A percentile compares a stretch with the other conserved stretches of the same genome.
Conservation (phyloP, 2,329 filamentous ascomycete genomes). For the Sclerotinia minor region DNA sequence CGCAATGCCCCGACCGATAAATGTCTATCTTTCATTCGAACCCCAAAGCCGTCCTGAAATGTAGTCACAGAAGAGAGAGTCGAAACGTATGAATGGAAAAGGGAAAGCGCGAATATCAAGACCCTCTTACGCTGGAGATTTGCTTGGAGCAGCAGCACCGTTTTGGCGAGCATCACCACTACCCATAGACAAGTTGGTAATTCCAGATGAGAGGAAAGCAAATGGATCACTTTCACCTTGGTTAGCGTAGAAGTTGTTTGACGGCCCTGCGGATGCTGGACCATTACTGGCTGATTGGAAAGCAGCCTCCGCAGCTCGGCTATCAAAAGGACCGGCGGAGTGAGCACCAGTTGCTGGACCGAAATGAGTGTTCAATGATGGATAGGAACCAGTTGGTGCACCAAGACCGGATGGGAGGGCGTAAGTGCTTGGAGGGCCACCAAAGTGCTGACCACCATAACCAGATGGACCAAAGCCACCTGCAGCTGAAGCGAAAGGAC, state of each 20-base stretch:
- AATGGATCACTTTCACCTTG: conserved; percentile 73
- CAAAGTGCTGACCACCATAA: conserved; percentile 76
- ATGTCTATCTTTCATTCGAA: conserved; percentile 40
- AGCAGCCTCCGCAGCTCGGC: conserved; percentile 88
- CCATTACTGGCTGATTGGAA: conserved; percentile 88
- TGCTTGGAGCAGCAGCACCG: conserved; percentile 47
- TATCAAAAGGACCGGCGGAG: conserved; percentile 85
- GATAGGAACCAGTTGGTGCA: conserved; percentile 76
- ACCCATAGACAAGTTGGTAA: conserved; percentile 71
- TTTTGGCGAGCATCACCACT: conserved; percentile 65
- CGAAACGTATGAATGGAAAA: conserved; percentile 38
- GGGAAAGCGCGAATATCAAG: conserved; percentile 33
- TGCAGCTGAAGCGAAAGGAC: conserved; percentile 68
- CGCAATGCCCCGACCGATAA: conserved; percentile 37
- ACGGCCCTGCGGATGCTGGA: conserved; percentile 71
- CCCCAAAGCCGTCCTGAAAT: conserved; percentile 42
- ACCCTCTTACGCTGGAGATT: conserved; percentile 40
- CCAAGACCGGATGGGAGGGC: conserved; percentile 83
- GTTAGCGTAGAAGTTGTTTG: conserved; percentile 65
- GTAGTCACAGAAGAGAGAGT: conserved; percentile 39
- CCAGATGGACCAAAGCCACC: conserved; percentile 66
- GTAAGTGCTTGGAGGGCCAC: conserved; percentile 84
- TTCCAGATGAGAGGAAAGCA: conserved; percentile 73
- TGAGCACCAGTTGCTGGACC: conserved; percentile 74
- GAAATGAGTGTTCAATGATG: conserved; percentile 79